Evolutionary conservation across 2,329 filamentous ascomycete species (phyloP).

Genomic region (Nemania bipapillata): DNA sequence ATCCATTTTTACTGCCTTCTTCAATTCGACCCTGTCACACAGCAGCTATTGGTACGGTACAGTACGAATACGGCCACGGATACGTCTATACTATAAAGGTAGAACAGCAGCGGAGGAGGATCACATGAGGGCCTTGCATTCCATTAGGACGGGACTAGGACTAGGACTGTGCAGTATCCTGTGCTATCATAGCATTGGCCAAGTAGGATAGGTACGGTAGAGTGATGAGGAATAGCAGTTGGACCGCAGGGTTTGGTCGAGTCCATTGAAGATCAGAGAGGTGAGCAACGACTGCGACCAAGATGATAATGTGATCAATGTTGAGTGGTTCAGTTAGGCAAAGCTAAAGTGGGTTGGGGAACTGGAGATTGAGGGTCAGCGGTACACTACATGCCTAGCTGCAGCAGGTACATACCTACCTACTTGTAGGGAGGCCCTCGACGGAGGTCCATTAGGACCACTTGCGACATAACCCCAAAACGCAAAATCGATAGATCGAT

Average conservation of each 20-base stretch:
- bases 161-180: background rate
- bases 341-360: background rate
- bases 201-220: background rate
- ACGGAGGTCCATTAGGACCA: no score
- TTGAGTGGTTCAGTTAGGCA: background rate
- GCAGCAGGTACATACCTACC: background rate
- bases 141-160: background rate
- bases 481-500: no score
- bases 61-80: background rate
- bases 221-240: background rate
- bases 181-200: background rate
- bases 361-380: background rate
- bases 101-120: constrained; percentile 1
- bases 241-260: background rate
- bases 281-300: background rate
- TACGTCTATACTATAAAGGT: background rate
- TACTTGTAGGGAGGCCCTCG: no score
- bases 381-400: background rate
- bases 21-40: constrained; percentile 17
- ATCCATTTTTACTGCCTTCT: constrained; percentile 38
- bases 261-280: background rate
- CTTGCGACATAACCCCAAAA: no score
- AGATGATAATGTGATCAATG: background rate
- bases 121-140: constrained; percentile 14
- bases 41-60: constrained; percentile 13